These are phyloP conservation scores for Tuber aestivum DNA, from an alignment of 495 filamentous ascomycete species.

Conservation along the genomic window DNA sequence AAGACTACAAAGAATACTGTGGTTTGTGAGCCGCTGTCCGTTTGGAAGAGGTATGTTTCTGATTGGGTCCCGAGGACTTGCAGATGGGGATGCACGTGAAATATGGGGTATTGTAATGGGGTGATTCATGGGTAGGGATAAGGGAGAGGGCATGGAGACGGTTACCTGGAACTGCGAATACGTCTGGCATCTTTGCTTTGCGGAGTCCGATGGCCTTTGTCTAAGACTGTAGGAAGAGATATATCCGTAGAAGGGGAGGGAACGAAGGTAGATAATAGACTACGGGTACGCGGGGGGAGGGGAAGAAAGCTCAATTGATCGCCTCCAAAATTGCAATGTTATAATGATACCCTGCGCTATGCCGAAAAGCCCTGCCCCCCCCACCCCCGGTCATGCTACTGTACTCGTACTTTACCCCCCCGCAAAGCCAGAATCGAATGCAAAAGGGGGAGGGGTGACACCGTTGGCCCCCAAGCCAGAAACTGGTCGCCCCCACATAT, in stretches of 20 bases:
- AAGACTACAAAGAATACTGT: conserved; percentile 67
- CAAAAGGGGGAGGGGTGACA: background rate
- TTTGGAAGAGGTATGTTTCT: background rate
- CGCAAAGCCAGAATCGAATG: background rate
- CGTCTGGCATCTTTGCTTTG: conserved; percentile 39
- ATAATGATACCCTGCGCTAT: background rate
- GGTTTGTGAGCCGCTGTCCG: conserved; percentile 12
- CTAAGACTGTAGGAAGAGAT: background rate
- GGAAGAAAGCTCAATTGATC: background rate
- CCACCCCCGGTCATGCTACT: background rate
- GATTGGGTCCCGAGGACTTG: background rate
- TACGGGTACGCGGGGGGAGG: background rate
- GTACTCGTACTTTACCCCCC: background rate
- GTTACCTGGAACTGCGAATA: conserved; percentile 48
- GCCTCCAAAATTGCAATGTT: background rate
- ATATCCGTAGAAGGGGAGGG: background rate
- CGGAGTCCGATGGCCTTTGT: background rate
- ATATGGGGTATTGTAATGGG: background rate
- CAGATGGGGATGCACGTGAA: background rate
- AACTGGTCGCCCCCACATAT: background rate
- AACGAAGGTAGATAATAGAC: background rate
- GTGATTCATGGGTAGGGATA: background rate
- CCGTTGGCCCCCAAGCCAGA: background rate
- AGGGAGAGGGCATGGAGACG: background rate
- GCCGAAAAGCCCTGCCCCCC: background rate